Base-by-base conservation (phyloP, 352 stramenopile species). In the Phytopythium vexans region DNA sequence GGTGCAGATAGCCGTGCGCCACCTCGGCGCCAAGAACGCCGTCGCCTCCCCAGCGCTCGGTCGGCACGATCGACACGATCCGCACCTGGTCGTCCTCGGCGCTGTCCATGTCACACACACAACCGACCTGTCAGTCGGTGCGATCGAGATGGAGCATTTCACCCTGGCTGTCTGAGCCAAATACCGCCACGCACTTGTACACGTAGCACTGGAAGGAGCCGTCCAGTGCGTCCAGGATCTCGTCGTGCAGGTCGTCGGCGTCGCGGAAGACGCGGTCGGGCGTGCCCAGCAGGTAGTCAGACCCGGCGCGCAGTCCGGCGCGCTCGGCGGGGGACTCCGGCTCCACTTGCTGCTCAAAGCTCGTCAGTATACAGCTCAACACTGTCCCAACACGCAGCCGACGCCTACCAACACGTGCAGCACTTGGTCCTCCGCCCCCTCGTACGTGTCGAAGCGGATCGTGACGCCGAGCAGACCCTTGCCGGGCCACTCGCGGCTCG, bases 381-480 rank as follows among this genome's bases (percentile, higher is more conserved):
- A 41, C 42, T 12, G 39, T 46, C 12, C 4, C 5, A 21, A 41
- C 8, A 32, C 33, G 11, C 49, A 43, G 12, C 50, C 16, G 8
- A 43, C 44, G 12, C 27, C 16, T 2, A 89, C 82, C 31, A 99
- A 72, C 37, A 99, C 92, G 37, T 98, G 89, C 35, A 98, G 82
- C 42, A 99, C 68, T 37, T 98, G 80, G 56, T 99, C 95, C 38
- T 99, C 96, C 0, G 95, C 94, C 21, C 94, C 82, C 55, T 97
- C 80, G 70, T 98, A 98, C 59, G 95, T 96, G 71, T 99, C 97
- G 50, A 99, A 97, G 41, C 95, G 92, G 57, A 99, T 99, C 12
- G 97, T 99, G 11, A 99, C 94, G 31, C 96, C 97, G 5, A 99
- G 69, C 11, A 99, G 75, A 7, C 96, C 96, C 52, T 97, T 96